A percentile compares a stretch with the other conserved stretches of the same genome.
Evolutionary conservation across 2,329 filamentous ascomycete genomes (phyloP).

Genomic region (Calonectria pauciramosa): DNA sequence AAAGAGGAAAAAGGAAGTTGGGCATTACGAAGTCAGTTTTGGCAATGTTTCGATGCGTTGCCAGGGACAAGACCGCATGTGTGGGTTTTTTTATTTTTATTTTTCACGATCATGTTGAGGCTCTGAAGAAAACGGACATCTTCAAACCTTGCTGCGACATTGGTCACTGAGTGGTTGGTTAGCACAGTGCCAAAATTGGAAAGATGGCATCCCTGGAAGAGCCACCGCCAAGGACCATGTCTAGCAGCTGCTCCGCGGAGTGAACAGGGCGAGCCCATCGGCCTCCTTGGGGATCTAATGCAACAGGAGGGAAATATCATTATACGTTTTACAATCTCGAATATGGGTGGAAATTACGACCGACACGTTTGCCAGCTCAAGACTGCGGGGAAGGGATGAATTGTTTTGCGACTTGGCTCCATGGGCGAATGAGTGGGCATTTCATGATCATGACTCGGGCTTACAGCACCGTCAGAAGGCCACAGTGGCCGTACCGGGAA

Average conservation of each 20-base stretch:
- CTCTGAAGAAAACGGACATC: neutral
- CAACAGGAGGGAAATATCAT: neutral
- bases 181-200: conserved; percentile 3
- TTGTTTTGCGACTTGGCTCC: neutral
- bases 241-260: neutral
- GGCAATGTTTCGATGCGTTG: neutral
- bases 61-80: neutral
- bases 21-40: neutral
- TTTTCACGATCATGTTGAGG: neutral
- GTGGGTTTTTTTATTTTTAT: neutral
- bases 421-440: neutral
- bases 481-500: conserved; percentile 13
- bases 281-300: neutral
- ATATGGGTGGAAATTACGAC: neutral
- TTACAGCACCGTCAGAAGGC: conserved; percentile 4
- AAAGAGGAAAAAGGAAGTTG: neutral
- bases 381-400: neutral
- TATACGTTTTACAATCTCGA: neutral
- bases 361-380: neutral
- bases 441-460: neutral
- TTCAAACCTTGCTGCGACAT: neutral
- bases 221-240: neutral
- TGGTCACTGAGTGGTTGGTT: neutral
- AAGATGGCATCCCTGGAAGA: neutral
- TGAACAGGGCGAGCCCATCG: neutral